Conservation (phyloP, 116 monocot species). For the Trichopus zeylanicus region DNA sequence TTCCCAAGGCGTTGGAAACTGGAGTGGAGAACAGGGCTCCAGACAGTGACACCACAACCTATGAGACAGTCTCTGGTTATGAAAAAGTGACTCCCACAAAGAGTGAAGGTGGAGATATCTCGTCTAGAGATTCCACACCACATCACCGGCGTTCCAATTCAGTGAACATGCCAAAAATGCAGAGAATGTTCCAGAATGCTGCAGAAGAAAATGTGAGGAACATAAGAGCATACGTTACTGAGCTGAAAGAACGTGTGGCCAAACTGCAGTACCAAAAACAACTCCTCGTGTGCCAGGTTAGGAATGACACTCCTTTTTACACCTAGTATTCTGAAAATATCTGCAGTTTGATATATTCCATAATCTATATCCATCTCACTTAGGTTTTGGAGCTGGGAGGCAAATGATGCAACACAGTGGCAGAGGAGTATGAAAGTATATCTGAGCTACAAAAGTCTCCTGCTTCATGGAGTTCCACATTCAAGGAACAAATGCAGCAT, state of each 20-base stretch:
- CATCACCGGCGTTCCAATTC: constrained; percentile 63
- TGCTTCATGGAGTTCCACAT: background rate
- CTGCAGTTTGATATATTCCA: background rate
- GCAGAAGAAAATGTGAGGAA: constrained; percentile 87
- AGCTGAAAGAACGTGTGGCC: constrained; percentile 91
- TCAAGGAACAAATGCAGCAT: background rate
- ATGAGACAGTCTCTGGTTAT: constrained; percentile 26
- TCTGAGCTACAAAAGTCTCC: constrained; percentile 1
- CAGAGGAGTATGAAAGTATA: constrained; percentile 16
- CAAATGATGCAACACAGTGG: constrained; percentile 54
- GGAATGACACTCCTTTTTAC: constrained; percentile 1
- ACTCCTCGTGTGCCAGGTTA: constrained; percentile 91
- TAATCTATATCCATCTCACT: background rate
- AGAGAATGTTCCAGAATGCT: constrained; percentile 93
- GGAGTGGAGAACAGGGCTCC: constrained; percentile 70
- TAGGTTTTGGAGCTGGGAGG: constrained; percentile 91
- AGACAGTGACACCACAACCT: constrained; percentile 17
- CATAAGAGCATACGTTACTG: constrained; percentile 87
- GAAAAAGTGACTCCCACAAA: constrained; percentile 58
- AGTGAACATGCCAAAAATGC: constrained; percentile 95
- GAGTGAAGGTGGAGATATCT: constrained; percentile 60
- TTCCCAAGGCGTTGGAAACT: constrained; percentile 27
- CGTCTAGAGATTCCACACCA: constrained; percentile 73
- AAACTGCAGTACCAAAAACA: constrained; percentile 98
- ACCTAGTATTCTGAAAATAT: background rate